Percentiles rank a stretch among this genome's conserved stretches.
These are phyloP conservation scores for Aureobasidium sp. DNA, from an alignment of 2,329 filamentous ascomycete species.

Conservation along the genomic window DNA sequence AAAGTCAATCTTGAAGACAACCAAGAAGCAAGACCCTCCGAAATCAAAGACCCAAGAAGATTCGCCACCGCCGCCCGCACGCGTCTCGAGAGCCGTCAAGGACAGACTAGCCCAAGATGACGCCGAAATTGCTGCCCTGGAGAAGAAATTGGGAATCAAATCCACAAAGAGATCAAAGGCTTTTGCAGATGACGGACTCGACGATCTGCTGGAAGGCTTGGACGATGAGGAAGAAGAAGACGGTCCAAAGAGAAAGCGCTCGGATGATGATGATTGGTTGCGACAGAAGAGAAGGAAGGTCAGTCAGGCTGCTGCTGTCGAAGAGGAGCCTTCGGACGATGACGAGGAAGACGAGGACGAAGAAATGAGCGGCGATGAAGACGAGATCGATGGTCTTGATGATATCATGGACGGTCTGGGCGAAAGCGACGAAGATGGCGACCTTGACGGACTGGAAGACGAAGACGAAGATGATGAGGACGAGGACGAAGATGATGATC, in stretches of 20 bases:
- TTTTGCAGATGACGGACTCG: constrained; percentile 75
- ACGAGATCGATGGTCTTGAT: constrained; percentile 17
- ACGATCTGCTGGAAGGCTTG: constrained; percentile 64
- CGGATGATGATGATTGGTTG: constrained; percentile 54
- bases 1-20: constrained; percentile 30
- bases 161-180: constrained; percentile 62
- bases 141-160: constrained; percentile 79
- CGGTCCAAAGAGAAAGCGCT: constrained; percentile 48
- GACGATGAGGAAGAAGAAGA: constrained; percentile 38
- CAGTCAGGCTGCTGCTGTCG: constrained; percentile 22
- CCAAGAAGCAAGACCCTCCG: constrained; percentile 13
- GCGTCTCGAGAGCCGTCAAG: constrained; percentile 38
- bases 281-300: constrained; percentile 49
- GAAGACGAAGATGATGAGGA: constrained; percentile 15
- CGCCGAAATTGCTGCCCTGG: constrained; percentile 75
- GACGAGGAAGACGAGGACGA: constrained; percentile 22
- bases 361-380: constrained; percentile 6
- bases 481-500: constrained; percentile 31
- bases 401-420: constrained; percentile 18
- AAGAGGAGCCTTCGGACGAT: constrained; percentile 21
- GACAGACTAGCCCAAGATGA: constrained; percentile 70
- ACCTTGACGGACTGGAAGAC: constrained; percentile 21
- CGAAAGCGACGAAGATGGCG: constrained; percentile 19
- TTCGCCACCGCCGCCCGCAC: constrained; percentile 13
- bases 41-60: constrained; percentile 8